Evolutionary conservation across 2,329 filamentous ascomycete genomes (phyloP), one percentile per base, ranked within the genome.

Genomic region (Zasmidium angulare): DNA sequence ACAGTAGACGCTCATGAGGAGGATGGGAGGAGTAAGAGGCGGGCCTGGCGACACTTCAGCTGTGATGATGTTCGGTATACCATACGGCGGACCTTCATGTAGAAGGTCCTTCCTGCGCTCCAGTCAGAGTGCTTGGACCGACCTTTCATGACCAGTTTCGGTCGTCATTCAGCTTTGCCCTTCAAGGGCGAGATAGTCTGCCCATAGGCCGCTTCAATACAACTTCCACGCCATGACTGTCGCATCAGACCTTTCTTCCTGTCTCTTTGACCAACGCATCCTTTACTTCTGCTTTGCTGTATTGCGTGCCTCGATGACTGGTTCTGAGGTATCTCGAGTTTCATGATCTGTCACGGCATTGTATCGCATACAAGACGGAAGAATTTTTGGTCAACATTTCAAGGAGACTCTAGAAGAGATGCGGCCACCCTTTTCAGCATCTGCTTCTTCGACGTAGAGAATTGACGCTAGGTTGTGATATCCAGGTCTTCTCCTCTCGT

Each of bases 1-100:
- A 56, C 72, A 74, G 64, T 80, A 79, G 66, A 64, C 58, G 54
- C 49, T 40, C 24, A 29, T 46, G 50, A 58, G 50, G 47, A 47
- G 26, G 12, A 19, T 56, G 56, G 49, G 55, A 50, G 51, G 49
- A 59, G 54, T 52, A 56, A 24, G 36, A 50, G 53, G 46, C 46
- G 46, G 19, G 20, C 17, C 46, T 46, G 17, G 20, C 46, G 22
- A 12, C 7, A 49, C 19, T 4, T 10, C 12, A 24, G 46, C 20
- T 43, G 26, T 22, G 53, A 50, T 56, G 46, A 21, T 19, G 36
- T 40, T 9, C 11, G 46, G 22, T 49, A 20, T 29, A 50, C 49
- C 22, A 17, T 9, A 12, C 49, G 4, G 22, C 49, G 19, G 26
- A 11, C 12, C 12, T 26, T 26, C 21, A 23, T 26, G 23, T 20